Conservation (phyloP, 1,284 basidiomycete species). For the Ustilago trichophora region DNA sequence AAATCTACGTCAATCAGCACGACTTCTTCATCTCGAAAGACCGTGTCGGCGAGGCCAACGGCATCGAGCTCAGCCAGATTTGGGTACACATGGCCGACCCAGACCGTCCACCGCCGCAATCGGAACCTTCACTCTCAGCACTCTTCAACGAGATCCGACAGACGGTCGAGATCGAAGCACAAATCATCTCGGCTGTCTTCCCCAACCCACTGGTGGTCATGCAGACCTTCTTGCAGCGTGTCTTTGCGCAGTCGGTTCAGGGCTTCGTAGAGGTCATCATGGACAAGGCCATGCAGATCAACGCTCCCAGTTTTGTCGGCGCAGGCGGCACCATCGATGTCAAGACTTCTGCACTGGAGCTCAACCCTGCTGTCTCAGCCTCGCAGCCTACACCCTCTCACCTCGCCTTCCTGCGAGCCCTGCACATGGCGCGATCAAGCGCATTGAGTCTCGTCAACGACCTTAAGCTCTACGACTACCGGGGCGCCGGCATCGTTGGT, state of each 20-base stretch:
- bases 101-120: conserved; percentile 78
- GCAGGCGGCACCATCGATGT: conserved; percentile 28
- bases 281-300: conserved; percentile 58
- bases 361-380: conserved; percentile 4
- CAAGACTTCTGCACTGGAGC: conserved; percentile 33
- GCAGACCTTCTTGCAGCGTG: conserved; percentile 96
- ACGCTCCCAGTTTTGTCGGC: conserved; percentile 34
- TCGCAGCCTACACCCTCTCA: conserved; percentile 27
- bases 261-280: conserved; percentile 64
- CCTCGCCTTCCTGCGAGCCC: conserved; percentile 87
- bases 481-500: conserved; percentile 54
- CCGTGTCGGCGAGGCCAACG: conserved; percentile 73
- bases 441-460: conserved; percentile 86
- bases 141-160: conserved; percentile 87
- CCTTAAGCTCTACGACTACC: conserved; percentile 88
- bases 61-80: conserved; percentile 74
- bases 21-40: conserved; percentile 74
- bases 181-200: conserved; percentile 98
- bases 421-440: conserved; percentile 86
- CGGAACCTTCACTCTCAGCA: conserved; percentile 80
- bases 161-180: conserved; percentile 93
- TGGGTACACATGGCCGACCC: conserved; percentile 77
- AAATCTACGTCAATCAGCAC: conserved; percentile 99
- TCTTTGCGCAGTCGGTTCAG: conserved; percentile 87
- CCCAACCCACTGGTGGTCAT: conserved; percentile 96